Evolutionary conservation across 202 grass and related monocot species (phyloP), one percentile per base, ranked within the genome.

Genomic region (Setaria viridis): DNA sequence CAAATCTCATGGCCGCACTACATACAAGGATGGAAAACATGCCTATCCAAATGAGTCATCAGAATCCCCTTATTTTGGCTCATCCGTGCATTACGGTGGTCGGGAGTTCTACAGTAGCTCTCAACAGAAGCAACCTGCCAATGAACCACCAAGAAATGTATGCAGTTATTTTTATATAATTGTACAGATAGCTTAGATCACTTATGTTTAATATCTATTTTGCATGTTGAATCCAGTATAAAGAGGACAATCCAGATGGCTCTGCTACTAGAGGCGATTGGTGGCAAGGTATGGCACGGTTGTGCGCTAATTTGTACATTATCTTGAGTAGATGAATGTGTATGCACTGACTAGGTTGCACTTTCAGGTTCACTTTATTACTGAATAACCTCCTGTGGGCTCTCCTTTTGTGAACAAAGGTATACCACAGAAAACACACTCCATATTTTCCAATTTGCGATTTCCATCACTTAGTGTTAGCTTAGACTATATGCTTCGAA

Each of bases 351-450:
- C 66, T 83, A 57, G 32, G 80, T 67, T 88, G 12, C 21, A 63
- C 66, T 94, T 25, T 16, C 91, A 99, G 96, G 96, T 92, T 99
- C 96, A 17, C 93, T 99, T 57, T 99, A 95, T 81, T 99, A 99
- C 86, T 99, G 72, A 99, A 78, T 73, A 87, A 74, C 72, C 74
- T 84, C 46, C 53, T 37, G 57, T 16, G 33, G 78, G 33, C 78
- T 62, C 72, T 78, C 78, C 82, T 85, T 74, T 41, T 88, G 65
- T 88, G 72, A 78, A 82, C 82, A 68, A 68, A 88, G 86, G 90
- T 88, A 80, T 72, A 17, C 47, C 57, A 49, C 12, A 60, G 7
- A 29, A 29, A 73, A 39, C 14, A 49, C 25, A 2, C 59, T 42
- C 65, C 9, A 25, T 79, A 57, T 12, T 74, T 72, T 80, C 54